Base-by-base conservation (phyloP, 1,284 basidiomycete genomes). In the Puccinia sorghi region DNA sequence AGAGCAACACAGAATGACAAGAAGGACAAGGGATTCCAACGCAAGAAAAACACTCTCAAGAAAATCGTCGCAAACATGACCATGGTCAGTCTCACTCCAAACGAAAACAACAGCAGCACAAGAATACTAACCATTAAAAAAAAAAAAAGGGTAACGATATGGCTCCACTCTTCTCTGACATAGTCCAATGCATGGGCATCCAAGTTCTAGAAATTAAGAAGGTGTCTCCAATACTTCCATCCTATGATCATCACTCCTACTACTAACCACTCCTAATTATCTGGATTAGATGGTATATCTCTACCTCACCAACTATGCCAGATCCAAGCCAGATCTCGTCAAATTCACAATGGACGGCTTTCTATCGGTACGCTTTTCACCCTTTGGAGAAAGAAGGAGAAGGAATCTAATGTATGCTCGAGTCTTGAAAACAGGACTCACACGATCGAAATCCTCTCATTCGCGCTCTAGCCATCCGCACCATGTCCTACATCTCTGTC, bases 141-240 rank as follows among this genome's bases (percentile, higher is more conserved):
- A 8, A 41, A 52, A 27, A 50, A 52, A 52, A 25, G 76, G 84
- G 84, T 74, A 84, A 98, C 93, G 84, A 85, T 80, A 85, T 99
- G 96, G 97, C 94, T 22, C 89, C 92, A 32, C 87, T 97, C 81
- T 96, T 94, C 86, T 88, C 89, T 22, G 94, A 96, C 82, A 92
- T 97, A 71, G 90, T 94, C 22, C 91, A 92, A 83, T 94, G 92
- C 83, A 87, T 97, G 80, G 91, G 91, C 57, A 93, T 92, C 9
- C 92, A 93, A 48, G 86, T 95, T 9, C 88, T 99, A 52, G 97
- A 99, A 85, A 96, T 99, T 85, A 99, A 99, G 88, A 99, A 99
- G 82, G 83, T 94, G n/a, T n/a, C n/a, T n/a, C n/a, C n/a, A n/a
- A n/a, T n/a, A n/a, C n/a, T n/a, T n/a, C n/a, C n/a, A n/a, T n/a